Conservation (phyloP, 345 rosid species). For the Carallia brachiata region DNA sequence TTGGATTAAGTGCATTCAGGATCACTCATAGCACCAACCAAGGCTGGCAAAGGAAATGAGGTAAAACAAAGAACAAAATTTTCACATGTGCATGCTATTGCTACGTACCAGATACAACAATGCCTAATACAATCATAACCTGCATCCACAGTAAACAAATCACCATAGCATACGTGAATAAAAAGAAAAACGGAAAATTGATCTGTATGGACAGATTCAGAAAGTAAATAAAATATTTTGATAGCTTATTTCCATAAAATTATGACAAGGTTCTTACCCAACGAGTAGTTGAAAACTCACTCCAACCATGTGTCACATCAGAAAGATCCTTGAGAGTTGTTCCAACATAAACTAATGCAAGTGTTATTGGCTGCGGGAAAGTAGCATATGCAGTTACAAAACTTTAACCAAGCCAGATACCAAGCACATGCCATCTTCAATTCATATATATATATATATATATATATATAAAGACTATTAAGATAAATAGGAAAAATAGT, state of each 20-base stretch:
- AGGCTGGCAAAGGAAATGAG: too few relatives aligned
- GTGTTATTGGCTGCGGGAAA: slow-evolving; percentile 79
- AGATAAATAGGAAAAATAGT: background rate
- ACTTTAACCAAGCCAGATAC: background rate
- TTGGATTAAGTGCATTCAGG: too few relatives aligned
- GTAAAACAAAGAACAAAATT: background rate
- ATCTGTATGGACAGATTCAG: background rate
- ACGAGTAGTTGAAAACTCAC: slow-evolving; percentile 73
- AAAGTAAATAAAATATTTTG: background rate
- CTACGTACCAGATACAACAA: slow-evolving; percentile 79
- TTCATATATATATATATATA: background rate
- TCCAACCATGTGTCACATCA: slow-evolving; percentile 98
- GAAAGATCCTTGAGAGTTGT: slow-evolving; percentile 98
- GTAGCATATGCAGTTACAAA: slow-evolving; percentile 18
- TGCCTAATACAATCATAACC: slow-evolving; percentile 65
- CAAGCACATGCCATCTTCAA: background rate
- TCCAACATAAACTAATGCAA: slow-evolving; percentile 84
- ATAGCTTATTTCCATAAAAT: background rate
- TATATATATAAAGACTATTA: too few relatives aligned
- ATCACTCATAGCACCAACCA: too few relatives aligned
- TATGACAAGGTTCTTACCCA: slow-evolving; percentile 56
- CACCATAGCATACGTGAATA: slow-evolving; percentile 15
- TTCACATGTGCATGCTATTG: background rate
- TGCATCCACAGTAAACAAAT: slow-evolving; percentile 29
- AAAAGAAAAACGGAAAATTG: slow-evolving; percentile 11